Conservation (phyloP, 495 filamentous ascomycete species). For the Neurospora sublineolata region DNA sequence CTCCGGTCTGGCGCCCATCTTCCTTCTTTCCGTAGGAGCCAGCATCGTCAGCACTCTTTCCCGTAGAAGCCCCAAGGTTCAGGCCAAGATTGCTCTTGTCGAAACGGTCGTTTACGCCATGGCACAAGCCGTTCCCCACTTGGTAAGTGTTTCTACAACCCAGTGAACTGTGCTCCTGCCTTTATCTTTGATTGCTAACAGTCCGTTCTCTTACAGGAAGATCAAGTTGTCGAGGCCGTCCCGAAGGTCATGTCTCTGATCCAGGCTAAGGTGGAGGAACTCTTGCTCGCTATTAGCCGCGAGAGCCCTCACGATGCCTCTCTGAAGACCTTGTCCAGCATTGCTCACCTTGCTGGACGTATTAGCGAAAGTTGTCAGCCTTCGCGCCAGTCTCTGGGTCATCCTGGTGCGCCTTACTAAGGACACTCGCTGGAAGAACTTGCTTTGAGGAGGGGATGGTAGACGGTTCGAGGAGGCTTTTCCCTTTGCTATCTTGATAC, state of each 20-base stretch:
- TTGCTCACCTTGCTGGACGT: slow-evolving; percentile 26
- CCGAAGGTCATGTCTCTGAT: slow-evolving; percentile 63
- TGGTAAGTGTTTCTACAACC: slow-evolving; percentile 30
- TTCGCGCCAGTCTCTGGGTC: neutral
- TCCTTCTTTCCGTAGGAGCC: slow-evolving; percentile 72
- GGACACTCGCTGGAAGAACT: neutral
- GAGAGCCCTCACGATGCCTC: slow-evolving; percentile 48
- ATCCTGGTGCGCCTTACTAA: neutral
- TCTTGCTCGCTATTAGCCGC: slow-evolving; percentile 58
- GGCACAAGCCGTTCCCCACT: slow-evolving; percentile 25
- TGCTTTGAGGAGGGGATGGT: neutral
- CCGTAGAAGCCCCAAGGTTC: slow-evolving; percentile 36
- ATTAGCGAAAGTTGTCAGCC: slow-evolving; percentile 10
- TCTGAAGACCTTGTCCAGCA: slow-evolving; percentile 50
- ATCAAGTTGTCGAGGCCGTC: slow-evolving; percentile 62
- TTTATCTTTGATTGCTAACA: slow-evolving; percentile 8
- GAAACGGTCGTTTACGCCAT: slow-evolving; percentile 53
- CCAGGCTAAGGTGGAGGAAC: slow-evolving; percentile 54
- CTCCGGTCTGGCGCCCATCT: slow-evolving; percentile 57
- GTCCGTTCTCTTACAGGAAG: slow-evolving; percentile 41
- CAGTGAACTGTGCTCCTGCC: neutral
- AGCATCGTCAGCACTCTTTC: slow-evolving; percentile 61
- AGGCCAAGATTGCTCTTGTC: slow-evolving; percentile 64
- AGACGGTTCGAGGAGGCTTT: neutral
- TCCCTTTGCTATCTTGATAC: neutral